Evolutionary conservation across 176 grass and related monocot genomes (phyloP).

Genomic region (Coix lacrymajobi): DNA sequence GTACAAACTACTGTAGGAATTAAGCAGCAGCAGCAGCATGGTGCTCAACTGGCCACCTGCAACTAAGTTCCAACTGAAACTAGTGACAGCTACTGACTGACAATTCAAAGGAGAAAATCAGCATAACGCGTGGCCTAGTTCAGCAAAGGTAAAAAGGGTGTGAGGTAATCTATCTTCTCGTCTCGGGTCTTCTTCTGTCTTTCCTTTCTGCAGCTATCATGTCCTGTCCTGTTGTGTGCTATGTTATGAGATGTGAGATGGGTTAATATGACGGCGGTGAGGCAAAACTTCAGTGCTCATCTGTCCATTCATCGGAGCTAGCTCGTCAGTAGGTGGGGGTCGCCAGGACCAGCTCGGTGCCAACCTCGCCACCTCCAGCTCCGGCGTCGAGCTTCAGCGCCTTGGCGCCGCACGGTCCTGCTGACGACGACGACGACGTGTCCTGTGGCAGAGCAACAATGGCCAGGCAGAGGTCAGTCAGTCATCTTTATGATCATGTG

Average conservation of each 20-base stretch:
- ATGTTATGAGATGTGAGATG: not conserved
- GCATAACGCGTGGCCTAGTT: not conserved
- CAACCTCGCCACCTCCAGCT: conserved; percentile 1
- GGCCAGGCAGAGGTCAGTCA: not conserved
- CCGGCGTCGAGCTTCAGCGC: not conserved
- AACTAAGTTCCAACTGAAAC: not conserved
- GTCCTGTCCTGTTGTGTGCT: not conserved
- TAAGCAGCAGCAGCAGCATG: not conserved
- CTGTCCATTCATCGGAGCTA: not conserved
- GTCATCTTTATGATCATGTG: not conserved
- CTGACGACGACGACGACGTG: not conserved
- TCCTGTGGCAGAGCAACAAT: not conserved
- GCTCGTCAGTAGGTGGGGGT: conserved; percentile 29
- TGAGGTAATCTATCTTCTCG: not conserved
- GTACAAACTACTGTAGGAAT: not conserved
- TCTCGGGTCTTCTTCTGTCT: not conserved
- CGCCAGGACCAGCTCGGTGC: conserved; percentile 48
- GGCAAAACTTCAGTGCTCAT: conserved; percentile 1
- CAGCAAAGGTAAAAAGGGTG: not conserved
- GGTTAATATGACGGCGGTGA: not conserved
- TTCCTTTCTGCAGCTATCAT: conserved; percentile 20
- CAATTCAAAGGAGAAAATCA: not conserved
- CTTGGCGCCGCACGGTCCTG: not conserved
- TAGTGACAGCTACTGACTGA: not conserved
- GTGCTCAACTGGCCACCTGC: not conserved